phyloP scores from a whole-genome alignment of 208 protist genomes.

The Wallacemonas sp. region DNA sequence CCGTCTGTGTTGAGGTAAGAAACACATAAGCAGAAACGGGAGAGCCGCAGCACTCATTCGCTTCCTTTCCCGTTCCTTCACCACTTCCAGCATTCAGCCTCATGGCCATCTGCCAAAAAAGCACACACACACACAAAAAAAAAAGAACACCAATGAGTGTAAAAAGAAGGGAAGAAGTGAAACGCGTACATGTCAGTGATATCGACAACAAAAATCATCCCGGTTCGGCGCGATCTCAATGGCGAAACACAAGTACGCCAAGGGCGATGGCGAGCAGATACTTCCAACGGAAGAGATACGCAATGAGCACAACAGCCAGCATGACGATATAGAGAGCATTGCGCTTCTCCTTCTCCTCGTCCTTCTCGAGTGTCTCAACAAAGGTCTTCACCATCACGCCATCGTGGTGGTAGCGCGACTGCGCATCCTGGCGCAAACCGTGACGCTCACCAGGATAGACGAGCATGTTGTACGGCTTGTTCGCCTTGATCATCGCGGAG shows the following conservation, averaged over 20 bases:
- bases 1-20: too few relatives aligned
- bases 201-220: too few relatives aligned
- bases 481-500: constrained; percentile 65
- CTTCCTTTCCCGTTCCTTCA: too few relatives aligned
- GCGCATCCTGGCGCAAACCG: constrained; percentile 70
- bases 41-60: too few relatives aligned
- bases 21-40: too few relatives aligned
- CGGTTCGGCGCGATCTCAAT: neutral
- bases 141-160: constrained; percentile 12
- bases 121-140: too few relatives aligned
- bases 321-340: constrained; percentile 4
- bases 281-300: constrained; percentile 17
- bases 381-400: constrained; percentile 73
- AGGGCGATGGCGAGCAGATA: constrained; percentile 20
- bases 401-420: constrained; percentile 74
- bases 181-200: constrained; percentile 18
- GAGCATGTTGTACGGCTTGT: constrained; percentile 86
- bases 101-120: too few relatives aligned
- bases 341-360: constrained; percentile 5
- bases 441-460: constrained; percentile 91
- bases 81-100: too few relatives aligned
- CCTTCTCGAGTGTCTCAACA: constrained; percentile 43
- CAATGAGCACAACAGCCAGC: neutral
- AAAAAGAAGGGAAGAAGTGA: constrained; percentile 15
- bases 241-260: constrained; percentile 7